These are phyloP conservation scores for Atkinsonella texensis DNA, from an alignment of 2,329 filamentous ascomycete genomes.

Conservation along the genomic window DNA sequence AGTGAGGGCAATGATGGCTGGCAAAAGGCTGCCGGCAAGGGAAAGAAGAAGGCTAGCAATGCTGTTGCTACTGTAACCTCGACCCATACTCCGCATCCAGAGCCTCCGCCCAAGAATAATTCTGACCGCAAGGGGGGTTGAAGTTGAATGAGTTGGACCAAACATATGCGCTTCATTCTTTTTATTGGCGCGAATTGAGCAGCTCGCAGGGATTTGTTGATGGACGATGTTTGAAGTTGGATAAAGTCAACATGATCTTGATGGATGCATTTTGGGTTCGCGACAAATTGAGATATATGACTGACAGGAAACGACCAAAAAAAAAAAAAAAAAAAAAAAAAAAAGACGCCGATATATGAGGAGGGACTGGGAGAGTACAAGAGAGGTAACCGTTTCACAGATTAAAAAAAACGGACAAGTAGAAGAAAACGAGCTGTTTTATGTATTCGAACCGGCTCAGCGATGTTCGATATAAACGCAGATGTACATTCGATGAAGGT, in stretches of 20 bases:
- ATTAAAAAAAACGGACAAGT: neutral
- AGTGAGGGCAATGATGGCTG: constrained; percentile 43
- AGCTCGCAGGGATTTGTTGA: neutral
- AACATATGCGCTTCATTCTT: neutral
- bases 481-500: neutral
- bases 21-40: constrained; percentile 47
- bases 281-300: constrained; percentile 1
- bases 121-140: constrained; percentile 49
- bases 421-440: neutral
- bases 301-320: constrained; percentile 1
- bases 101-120: constrained; percentile 45
- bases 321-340: too few relatives aligned
- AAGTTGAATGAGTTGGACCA: neutral
- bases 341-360: neutral
- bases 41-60: constrained; percentile 36
- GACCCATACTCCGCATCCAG: constrained; percentile 25
- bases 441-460: neutral
- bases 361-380: neutral
- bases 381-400: neutral
- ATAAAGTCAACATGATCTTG: constrained; percentile 5
- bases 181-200: neutral
- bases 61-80: constrained; percentile 23
- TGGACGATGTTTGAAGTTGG: constrained; percentile 4
- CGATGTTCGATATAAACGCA: neutral
- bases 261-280: constrained; percentile 4